A percentile compares a stretch with the other conserved stretches of the same genome.
phyloP scores from a whole-genome alignment of 2,329 filamentous ascomycete genomes.

The Capronia americana region DNA sequence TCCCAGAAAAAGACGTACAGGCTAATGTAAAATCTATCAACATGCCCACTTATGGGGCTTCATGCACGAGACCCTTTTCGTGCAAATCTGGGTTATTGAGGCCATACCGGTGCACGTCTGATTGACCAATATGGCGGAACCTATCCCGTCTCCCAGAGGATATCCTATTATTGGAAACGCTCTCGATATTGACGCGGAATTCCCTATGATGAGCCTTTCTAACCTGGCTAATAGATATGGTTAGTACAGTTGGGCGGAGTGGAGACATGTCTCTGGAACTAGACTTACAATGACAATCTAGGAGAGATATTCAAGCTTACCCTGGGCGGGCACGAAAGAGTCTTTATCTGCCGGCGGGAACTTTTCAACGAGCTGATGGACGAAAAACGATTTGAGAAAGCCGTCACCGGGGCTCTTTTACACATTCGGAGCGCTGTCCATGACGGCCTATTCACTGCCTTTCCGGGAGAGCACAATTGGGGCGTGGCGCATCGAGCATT shows the following conservation, averaged over 20 bases:
- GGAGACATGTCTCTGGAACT: too few relatives aligned
- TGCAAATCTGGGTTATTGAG: too few relatives aligned
- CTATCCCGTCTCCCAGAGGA: constrained; percentile 59
- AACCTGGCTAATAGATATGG: constrained; percentile 57
- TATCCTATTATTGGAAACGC: constrained; percentile 60
- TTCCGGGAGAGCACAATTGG: constrained; percentile 63
- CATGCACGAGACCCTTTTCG: too few relatives aligned
- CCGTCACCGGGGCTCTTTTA: constrained; percentile 56
- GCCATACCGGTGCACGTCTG: too few relatives aligned
- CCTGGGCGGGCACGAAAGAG: constrained; percentile 54
- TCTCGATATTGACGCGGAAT: constrained; percentile 56
- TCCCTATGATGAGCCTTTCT: constrained; percentile 59
- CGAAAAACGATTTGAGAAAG: constrained; percentile 69
- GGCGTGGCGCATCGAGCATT: constrained; percentile 63
- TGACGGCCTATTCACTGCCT: constrained; percentile 71
- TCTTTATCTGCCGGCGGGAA: constrained; percentile 61
- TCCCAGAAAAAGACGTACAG: too few relatives aligned
- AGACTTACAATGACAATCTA: constrained; percentile 40
- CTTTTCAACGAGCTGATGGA: constrained; percentile 69
- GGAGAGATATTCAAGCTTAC: constrained; percentile 66
- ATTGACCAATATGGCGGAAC: constrained; percentile 47
- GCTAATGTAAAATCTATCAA: too few relatives aligned
- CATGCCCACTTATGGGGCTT: too few relatives aligned
- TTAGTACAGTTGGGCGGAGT: constrained; percentile 34
- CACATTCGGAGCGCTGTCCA: constrained; percentile 66